Percentiles rank a stretch among this genome's conserved stretches.
phyloP scores from a whole-genome alignment of 768 basidiomycete species.

The Podaxis rugospora region DNA sequence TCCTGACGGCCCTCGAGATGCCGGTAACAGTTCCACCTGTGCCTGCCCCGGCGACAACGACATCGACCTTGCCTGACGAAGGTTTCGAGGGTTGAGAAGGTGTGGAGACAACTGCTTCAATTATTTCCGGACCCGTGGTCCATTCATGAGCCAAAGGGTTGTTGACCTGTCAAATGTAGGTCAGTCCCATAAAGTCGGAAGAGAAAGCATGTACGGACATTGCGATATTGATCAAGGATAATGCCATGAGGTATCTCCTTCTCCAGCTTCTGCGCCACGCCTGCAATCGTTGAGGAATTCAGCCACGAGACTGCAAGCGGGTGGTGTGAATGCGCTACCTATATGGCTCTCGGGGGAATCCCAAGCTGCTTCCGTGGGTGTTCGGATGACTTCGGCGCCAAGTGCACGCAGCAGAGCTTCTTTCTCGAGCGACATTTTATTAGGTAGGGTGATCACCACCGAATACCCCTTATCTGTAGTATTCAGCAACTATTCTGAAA shows the following conservation, averaged over 20 bases:
- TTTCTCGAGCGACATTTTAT: conserved; percentile 96
- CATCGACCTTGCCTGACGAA: conserved; percentile 75
- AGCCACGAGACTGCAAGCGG: conserved; percentile 57
- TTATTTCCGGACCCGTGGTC: conserved; percentile 90
- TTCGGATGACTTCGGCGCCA: conserved; percentile 92
- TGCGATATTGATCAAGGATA: conserved; percentile 90
- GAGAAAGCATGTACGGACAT: conserved; percentile 38
- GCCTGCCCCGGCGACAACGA: conserved; percentile 81
- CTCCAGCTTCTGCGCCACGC: conserved; percentile 76
- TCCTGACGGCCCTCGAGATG: conserved; percentile 73
- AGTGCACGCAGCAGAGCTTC: conserved; percentile 87
- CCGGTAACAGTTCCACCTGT: conserved; percentile 97
- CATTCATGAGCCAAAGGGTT: conserved; percentile 91
- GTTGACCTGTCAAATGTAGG: conserved; percentile 43
- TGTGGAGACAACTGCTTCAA: conserved; percentile 66
- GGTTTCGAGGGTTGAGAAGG: conserved; percentile 52
- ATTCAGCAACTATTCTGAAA: conserved; percentile 53
- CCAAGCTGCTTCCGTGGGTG: conserved; percentile 86
- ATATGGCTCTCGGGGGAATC: conserved; percentile 90
- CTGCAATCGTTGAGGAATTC: conserved; percentile 86
- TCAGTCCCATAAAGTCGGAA: conserved; percentile 8
- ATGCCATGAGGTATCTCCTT: conserved; percentile 78
- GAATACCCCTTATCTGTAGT: conserved; percentile 87
- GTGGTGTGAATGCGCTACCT: conserved; percentile 52
- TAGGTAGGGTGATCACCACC: conserved; percentile 84